Base-by-base conservation (phyloP, 2,329 filamentous ascomycete genomes). In the Didymosphaeria variabile region DNA sequence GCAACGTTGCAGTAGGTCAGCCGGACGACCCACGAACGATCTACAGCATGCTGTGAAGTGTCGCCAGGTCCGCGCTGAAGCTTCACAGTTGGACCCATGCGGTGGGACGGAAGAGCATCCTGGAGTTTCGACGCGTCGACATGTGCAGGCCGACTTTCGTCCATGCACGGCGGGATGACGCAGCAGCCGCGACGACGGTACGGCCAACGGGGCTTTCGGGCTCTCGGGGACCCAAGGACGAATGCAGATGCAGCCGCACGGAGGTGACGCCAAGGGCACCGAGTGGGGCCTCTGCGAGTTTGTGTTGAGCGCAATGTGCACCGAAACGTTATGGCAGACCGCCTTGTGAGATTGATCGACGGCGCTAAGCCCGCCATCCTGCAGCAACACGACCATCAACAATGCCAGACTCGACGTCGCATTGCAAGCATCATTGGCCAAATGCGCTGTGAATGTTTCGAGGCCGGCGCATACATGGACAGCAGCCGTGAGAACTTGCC, bases 311-410 rank as follows among this genome's bases (percentile, higher is more conserved):
- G n/a, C n/a, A n/a, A n/a, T n/a, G n/a, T n/a, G 26, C 26, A 29
- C 6, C 26, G 26, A 29, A 29, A 29, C 26, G 26, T 29, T 29
- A 31, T 17, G 50, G 34, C 6, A 29, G 26, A 53, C 26, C 26
- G 26, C 26, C 26, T 4, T 29, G 38, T 6, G 52, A 32, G 36
- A 44, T 44, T n/a, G 36, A 45, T 55, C 52, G 38, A 55, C 52
- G 52, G 15, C 51, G 51, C 51, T 53, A 53, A 13, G 6, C n/a
- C 9, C 9, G 19, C 13, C 17, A 44, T 13, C 51, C 44, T 26
- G 15, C 32, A 17, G 32, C 29, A 19, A 19, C n/a, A 17, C 10
- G 6, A 12, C 34, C 10, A 40, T n/a, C 7, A 7, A 38, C 49
- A 26, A 52, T 40, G 5, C 9, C 32, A 32, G 31, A 9, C 31